Base-by-base conservation (phyloP, 768 basidiomycete genomes). In the Kwoniella mangroviensis region DNA sequence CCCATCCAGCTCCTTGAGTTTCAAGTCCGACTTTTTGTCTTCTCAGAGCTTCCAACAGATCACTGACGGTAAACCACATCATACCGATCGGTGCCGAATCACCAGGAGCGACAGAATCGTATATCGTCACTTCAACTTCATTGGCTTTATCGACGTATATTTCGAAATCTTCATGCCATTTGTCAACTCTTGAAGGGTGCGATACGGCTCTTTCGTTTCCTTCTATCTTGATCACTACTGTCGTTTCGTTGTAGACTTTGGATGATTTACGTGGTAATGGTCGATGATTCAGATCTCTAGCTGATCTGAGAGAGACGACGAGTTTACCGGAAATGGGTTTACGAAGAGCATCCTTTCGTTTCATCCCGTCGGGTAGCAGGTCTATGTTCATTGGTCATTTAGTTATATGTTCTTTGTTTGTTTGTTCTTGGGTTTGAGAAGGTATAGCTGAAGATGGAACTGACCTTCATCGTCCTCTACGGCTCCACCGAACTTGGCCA, bases 121-220 rank as follows among this genome's bases (percentile, higher is more conserved):
- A 94, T 41, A 99, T 88, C 40, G 93, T 92, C 62, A 99, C 90
- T 84, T 98, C 97, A 59, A 98, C 92, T 86, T 99, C 97, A 81
- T 96, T 98, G 15, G 96, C 95, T 84, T 98, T 98, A 86, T 98
- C 96, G 51, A 98, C 92, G 0, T 90, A 87, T 69, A 99, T 93
- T 83, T 96, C 94, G 72, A 98, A 98, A 69, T 94, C 92, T 84
- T 99, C 95, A 81, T 93, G 93, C 97, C 97, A 99, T 55, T 92
- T 90, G 84, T 98, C 97, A 34, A 91, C 97, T 69, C 94, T 90
- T 11, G 94, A 90, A 9, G 93, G 92, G 81, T 96, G 94, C 0
- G 95, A 94, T 67, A 90, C 89, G 4, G 93, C 96, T 15, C 92
- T 87, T 75, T 94, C 92, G 21, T 92, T 94, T 22, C 96, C 94